Evolutionary conservation across 1,284 basidiomycete genomes (phyloP), one percentile per base, ranked within the genome.

Genomic region (Apiotrichum montevideense): DNA sequence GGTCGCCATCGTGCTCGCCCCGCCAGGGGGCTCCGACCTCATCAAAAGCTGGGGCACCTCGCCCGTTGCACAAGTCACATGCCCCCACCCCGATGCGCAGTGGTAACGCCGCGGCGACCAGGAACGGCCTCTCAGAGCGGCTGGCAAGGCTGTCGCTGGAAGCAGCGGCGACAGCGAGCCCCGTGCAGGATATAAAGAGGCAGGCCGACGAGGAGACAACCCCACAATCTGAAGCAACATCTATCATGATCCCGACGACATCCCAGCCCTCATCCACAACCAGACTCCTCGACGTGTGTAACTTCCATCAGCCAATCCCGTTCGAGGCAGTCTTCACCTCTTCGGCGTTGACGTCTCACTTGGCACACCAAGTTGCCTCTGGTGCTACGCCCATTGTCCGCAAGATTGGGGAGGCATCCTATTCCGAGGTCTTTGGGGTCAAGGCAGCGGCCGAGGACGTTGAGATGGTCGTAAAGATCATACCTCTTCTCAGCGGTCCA

Each of bases 341-440:
- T 2, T 9, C 59, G 11, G 51, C 32, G 3, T 55, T 64, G 35
- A 34, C 14, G 14, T 13, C 42, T 8, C 37, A 58, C 11, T 41
- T 61, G 5, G 52, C 61, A 2, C 32, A 39, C 1, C 13, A 35
- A 10, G 11, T 45, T 5, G 8, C 13, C 14, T 37, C n/a, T 3
- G 40, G 29, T 11, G 8, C 54, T 14, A 33, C 33, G 8, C 35
- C 44, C 1, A 33, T 41, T 4, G 52, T 90, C 73, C 80, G 78
- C 61, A 98, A 98, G 77, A 86, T 97, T 53, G 95, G 94, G 46
- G 95, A 98, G 77, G 95, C 95, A 10, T 92, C 89, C 49, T 98
- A 89, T 74, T 96, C 92, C 0, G 95, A 98, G 71, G 96, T 98
- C n/a, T 98, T 91, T 76, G 86, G 86, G 4, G 85, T 93, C 50